Evolutionary conservation across 2,329 filamentous ascomycete genomes (phyloP).

Genomic region (Cordyceps militaris): DNA sequence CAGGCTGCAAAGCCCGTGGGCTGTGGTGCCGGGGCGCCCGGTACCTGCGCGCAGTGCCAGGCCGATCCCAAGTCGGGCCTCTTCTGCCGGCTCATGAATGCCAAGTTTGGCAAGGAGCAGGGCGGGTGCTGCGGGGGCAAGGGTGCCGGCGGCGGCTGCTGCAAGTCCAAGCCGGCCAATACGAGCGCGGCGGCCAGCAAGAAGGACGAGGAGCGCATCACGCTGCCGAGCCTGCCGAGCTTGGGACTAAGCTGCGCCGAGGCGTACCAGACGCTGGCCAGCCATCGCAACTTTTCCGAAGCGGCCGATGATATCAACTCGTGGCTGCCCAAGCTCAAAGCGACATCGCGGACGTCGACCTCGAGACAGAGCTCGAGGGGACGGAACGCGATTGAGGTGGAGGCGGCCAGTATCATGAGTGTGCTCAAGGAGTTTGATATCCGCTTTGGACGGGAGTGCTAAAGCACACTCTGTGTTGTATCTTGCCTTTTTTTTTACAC

Average conservation of each 20-base stretch:
- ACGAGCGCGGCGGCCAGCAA: conserved; percentile 16
- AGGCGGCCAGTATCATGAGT: conserved; percentile 78
- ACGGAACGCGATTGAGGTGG: conserved; percentile 64
- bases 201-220: conserved; percentile 26
- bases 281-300: conserved; percentile 67
- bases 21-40: conserved; percentile 63
- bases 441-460: conserved; percentile 51
- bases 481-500: neutral
- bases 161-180: conserved; percentile 38
- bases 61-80: conserved; percentile 72
- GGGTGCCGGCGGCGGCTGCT: conserved; percentile 57
- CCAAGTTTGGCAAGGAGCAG: conserved; percentile 45
- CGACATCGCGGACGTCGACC: conserved; percentile 36
- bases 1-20: conserved; percentile 24
- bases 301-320: conserved; percentile 67
- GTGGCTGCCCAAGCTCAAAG: conserved; percentile 68
- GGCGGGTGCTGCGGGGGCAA: conserved; percentile 57
- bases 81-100: conserved; percentile 75
- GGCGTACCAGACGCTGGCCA: conserved; percentile 70
- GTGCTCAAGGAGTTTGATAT: conserved; percentile 77
- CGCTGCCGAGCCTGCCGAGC: conserved; percentile 31
- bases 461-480: conserved; percentile 11
- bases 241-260: conserved; percentile 67
- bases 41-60: conserved; percentile 71
- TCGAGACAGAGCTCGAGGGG: conserved; percentile 25